A percentile compares a stretch with the other conserved stretches of the same genome.
These are phyloP conservation scores for Monosporascus sp. DNA, from an alignment of 2,329 filamentous ascomycete genomes.

Conservation along the genomic window DNA sequence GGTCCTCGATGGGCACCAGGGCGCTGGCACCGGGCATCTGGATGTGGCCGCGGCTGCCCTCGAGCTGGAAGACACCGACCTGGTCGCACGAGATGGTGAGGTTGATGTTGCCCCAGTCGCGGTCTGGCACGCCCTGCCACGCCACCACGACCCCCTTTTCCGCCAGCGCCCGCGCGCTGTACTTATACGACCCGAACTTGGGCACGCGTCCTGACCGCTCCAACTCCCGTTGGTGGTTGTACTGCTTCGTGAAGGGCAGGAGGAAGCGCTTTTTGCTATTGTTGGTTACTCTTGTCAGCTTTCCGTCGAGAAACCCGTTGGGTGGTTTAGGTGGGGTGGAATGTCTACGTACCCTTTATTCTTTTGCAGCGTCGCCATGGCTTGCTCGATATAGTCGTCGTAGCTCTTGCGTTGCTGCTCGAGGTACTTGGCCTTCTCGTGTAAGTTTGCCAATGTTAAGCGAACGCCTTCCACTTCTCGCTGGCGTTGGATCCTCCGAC, in stretches of 20 bases:
- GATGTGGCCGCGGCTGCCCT: slow-evolving; percentile 86
- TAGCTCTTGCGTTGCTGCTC: slow-evolving; percentile 96
- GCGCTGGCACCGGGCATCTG: slow-evolving; percentile 93
- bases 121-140: slow-evolving; percentile 79
- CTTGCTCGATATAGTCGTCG: slow-evolving; percentile 98
- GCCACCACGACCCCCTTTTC: slow-evolving; percentile 92
- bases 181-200: slow-evolving; percentile 97
- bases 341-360: slow-evolving; percentile 70
- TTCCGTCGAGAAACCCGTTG: not conserved
- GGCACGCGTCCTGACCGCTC: slow-evolving; percentile 88
- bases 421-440: slow-evolving; percentile 85
- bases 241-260: slow-evolving; percentile 95
- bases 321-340: not conserved
- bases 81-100: slow-evolving; percentile 91
- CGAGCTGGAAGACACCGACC: slow-evolving; percentile 88
- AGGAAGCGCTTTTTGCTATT: slow-evolving; percentile 82
- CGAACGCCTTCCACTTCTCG: slow-evolving; percentile 83
- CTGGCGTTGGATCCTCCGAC: slow-evolving; percentile 83
- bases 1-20: slow-evolving; percentile 82
- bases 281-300: slow-evolving; percentile 19
- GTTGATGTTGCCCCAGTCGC: slow-evolving; percentile 88
- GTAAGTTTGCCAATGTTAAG: slow-evolving; percentile 67
- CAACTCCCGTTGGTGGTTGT: slow-evolving; percentile 95
- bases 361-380: slow-evolving; percentile 93
- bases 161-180: slow-evolving; percentile 79